A percentile compares a stretch with the other conserved stretches of the same genome.
phyloP scores from a whole-genome alignment of 805 yeast species.

The Nematodospora valgi region DNA sequence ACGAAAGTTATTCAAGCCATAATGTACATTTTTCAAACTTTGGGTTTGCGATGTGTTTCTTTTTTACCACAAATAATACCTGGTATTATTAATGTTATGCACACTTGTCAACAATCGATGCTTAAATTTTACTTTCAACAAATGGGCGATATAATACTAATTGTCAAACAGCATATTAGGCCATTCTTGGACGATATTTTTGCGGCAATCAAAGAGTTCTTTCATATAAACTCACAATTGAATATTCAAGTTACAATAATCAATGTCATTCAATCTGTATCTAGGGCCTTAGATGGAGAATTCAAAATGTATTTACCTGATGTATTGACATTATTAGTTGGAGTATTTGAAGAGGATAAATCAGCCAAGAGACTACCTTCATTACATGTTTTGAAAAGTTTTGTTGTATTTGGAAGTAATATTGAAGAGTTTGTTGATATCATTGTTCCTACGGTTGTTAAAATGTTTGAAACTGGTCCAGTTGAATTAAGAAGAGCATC shows the following conservation, averaged over 20 bases:
- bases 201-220: conserved; percentile 70
- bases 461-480: conserved; percentile 71
- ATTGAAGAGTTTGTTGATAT: conserved; percentile 87
- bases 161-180: conserved; percentile 87
- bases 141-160: conserved; percentile 69
- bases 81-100: conserved; percentile 82
- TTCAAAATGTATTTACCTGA: conserved; percentile 81
- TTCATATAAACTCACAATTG: conserved; percentile 40
- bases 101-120: conserved; percentile 71
- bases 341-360: conserved; percentile 71
- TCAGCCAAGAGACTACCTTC: conserved; percentile 60
- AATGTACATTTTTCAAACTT: conserved; percentile 82
- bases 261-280: conserved; percentile 75
- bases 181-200: conserved; percentile 78
- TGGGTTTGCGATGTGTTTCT: conserved; percentile 87
- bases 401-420: conserved; percentile 83
- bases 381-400: conserved; percentile 71
- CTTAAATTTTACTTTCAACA: conserved; percentile 88
- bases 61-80: conserved; percentile 86
- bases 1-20: conserved; percentile 92
- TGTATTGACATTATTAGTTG: conserved; percentile 70
- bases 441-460: conserved; percentile 80
- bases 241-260: conserved; percentile 76
- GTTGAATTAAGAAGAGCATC: conserved; percentile 65
- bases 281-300: conserved; percentile 86